Conservation (phyloP, 305 asterid species). For the Solanum hybrid region DNA sequence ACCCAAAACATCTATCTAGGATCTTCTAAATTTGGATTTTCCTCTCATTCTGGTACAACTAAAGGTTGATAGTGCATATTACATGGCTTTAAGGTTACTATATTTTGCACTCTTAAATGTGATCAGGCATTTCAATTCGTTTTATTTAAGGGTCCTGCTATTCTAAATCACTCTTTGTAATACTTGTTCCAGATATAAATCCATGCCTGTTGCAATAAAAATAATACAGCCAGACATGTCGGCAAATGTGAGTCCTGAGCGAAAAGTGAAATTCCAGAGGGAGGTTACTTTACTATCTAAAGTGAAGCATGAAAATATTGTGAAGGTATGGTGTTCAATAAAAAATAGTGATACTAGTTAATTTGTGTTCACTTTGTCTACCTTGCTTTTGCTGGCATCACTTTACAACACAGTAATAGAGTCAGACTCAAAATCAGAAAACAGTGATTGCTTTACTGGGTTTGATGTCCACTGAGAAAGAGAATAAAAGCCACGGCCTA, state of each 20-base stretch:
- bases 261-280: slow-evolving; percentile 31
- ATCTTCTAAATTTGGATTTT: not conserved
- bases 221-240: slow-evolving; percentile 37
- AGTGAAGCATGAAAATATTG: slow-evolving; percentile 44
- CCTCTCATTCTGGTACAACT: not conserved
- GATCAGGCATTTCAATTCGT: not conserved
- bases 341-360: not conserved
- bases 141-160: not conserved
- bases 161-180: slow-evolving; percentile 3
- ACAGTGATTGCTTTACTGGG: not conserved
- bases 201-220: slow-evolving; percentile 44
- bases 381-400: not conserved
- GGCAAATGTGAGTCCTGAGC: slow-evolving; percentile 27
- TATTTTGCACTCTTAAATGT: not conserved
- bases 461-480: not conserved
- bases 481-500: not conserved
- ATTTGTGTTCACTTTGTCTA: not conserved
- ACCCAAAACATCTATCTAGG: not conserved
- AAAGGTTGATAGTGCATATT: not conserved
- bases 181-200: slow-evolving; percentile 31
- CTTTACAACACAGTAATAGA: not conserved
- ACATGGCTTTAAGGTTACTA: not conserved
- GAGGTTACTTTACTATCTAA: slow-evolving; percentile 47
- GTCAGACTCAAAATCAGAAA: not conserved
- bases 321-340: slow-evolving; percentile 29